Evolutionary conservation across 305 asterid genomes (phyloP), one percentile per base, ranked within the genome.

Genomic region (Rubia tinctorum): DNA sequence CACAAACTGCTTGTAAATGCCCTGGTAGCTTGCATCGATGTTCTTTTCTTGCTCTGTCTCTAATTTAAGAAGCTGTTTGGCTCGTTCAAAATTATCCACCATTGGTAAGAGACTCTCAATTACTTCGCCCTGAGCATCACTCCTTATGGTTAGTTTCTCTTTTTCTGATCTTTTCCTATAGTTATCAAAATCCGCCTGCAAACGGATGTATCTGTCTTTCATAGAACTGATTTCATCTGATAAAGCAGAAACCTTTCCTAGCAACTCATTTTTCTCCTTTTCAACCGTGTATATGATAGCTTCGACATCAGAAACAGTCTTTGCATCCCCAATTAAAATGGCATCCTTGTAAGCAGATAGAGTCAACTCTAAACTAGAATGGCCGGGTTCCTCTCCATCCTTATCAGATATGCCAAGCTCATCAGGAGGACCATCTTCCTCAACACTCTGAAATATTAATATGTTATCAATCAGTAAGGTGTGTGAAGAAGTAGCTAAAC

Each of bases 171-270:
- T 88, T 86, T 87, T 95, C 69, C 99, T 85, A 72, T 86, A 88
- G 83, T 95, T 92, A 60, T 95, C 97, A 87, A 95, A 95, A 84
- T 95, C 99, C 10, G 99, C 98, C 76, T 90, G 96, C 86, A 95
- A 72, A 0, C 96, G 89, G 10, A 89, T 20, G 65, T 76, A 85
- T 75, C 78, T 95, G 72, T 89, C 96, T 82, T 89, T 95, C 63
- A 89, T 92, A 11, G 89, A 84, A 76, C 84, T 81, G 72, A 87
- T 78, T 80, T 92, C 96, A 12, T 78, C 84, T 17, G 94, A 89
- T 80, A 95, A 51, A 76, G 86, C 72, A 27, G 85, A 77, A 62
- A 89, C 84, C 78, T 83, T 90, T 73, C 85, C 78, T 17, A 71
- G 82, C 82, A 90, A 80, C 78, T 82, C 87, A 71, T 69, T 79